Base-by-base conservation (phyloP, 1,139 yeast species). In the Geotrichum carabidarum region DNA sequence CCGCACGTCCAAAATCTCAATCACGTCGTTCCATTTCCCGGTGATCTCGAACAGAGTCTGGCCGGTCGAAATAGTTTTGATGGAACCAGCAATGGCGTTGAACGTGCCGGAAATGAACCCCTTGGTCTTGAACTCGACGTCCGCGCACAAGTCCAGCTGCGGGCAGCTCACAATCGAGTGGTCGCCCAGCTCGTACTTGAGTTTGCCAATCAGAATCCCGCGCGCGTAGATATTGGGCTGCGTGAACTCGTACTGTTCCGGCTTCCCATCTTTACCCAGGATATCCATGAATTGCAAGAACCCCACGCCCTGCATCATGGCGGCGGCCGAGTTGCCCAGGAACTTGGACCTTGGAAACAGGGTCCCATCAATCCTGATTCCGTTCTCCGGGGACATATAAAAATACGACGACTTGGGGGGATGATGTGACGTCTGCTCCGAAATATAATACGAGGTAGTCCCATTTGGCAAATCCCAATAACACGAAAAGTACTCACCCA, bases 351-450 rank as follows among this genome's bases (percentile, higher is more conserved):
- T 84, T n/a, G 99, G 99, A 48, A 89, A 77, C 37, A 91, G 81
- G 2, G 86, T 79, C 40, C 99, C 99, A 67, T 93, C 99, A 14
- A 86, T 90, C 61, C 93, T 81, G 56, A 93, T 87, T 62, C 82
- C 81, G 60, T 79, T 80, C 57, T 84, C 86, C 0, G 99, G 99
- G 46, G 88, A 78, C 70, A 85, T 74, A 69, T 89, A 93, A 65
- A 91, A 93, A 71, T 93, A 93, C 0, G 96, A 86, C 0, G 97
- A 88, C 68, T 93, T 86, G 8, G 99, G 99, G 14, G 99, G 99
- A 68, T 93, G 99, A 66, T 93, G 99, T 18, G 96, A 87, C 0
- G 96, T 89, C 70, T 93, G 99, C 69, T 93, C 99, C 0, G 98
- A 78, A n/a, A 93, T 71, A 68, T 91, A 94, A 66, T 78, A 91